These are phyloP conservation scores for Lachnellula occidentalis DNA, from an alignment of 2,329 filamentous ascomycete species.

Conservation along the genomic window DNA sequence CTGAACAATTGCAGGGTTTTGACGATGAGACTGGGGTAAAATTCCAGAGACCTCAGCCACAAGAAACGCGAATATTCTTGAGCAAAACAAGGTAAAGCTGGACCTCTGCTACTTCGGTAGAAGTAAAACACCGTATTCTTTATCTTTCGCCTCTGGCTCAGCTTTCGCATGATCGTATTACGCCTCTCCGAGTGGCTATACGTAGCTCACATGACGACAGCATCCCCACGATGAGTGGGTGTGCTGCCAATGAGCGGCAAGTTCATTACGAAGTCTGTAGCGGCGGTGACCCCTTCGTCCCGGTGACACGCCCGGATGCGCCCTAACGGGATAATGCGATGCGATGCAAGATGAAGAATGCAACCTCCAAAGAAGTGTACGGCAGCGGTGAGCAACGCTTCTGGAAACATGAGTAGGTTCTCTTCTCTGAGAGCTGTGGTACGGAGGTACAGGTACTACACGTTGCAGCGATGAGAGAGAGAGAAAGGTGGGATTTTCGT, in stretches of 20 bases:
- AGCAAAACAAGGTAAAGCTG: neutral
- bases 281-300: neutral
- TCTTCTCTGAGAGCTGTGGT: neutral
- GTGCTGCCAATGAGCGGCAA: slow-evolving; percentile 1
- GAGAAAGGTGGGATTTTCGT: neutral
- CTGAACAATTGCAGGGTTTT: neutral
- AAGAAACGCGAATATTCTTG: neutral
- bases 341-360: slow-evolving; percentile 10
- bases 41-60: slow-evolving; percentile 4
- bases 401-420: slow-evolving; percentile 4
- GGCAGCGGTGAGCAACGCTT: slow-evolving; percentile 7
- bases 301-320: slow-evolving; percentile 2
- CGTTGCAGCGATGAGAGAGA: neutral
- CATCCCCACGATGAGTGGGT: neutral
- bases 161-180: slow-evolving; percentile 1
- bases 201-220: slow-evolving; percentile 10
- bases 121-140: too few species aligned
- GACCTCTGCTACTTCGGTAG: too few species aligned
- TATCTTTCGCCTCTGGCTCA: neutral
- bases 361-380: neutral
- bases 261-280: neutral
- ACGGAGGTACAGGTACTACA: neutral
- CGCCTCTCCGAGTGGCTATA: slow-evolving; percentile 1
- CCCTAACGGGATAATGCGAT: slow-evolving; percentile 9
- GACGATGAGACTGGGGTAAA: neutral